A percentile compares a stretch with the other conserved stretches of the same genome.
Evolutionary conservation across 108 stramenopile species (phyloP).

Genomic region (Hondaea fermentalgiana): DNA sequence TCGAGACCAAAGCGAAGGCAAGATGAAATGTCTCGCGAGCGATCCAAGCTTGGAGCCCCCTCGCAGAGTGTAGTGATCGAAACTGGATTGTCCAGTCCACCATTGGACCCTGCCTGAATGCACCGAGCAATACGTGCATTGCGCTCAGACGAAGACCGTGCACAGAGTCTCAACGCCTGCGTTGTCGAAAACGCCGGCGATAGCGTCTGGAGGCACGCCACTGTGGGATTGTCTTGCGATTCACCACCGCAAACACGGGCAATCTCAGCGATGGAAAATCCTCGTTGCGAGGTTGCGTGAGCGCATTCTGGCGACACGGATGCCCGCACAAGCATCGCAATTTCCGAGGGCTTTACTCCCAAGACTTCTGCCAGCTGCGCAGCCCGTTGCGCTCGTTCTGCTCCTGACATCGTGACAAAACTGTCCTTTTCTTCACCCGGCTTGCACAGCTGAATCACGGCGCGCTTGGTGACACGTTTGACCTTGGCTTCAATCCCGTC

Average conservation of each 20-base stretch:
- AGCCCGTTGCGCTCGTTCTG: not conserved
- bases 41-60: not conserved
- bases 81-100: not conserved
- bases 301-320: not conserved
- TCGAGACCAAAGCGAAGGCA: not conserved
- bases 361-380: not conserved
- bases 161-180: not conserved
- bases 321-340: not conserved
- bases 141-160: not conserved
- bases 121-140: not conserved
- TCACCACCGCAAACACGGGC: not conserved
- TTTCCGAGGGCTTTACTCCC: not conserved
- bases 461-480: not conserved
- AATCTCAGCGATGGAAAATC: not conserved
- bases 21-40: not conserved
- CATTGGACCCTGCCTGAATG: not conserved
- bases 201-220: not conserved
- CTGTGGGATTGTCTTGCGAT: not conserved
- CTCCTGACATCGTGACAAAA: not conserved
- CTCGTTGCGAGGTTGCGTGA: not conserved
- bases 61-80: not conserved
- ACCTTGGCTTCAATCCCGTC: not conserved
- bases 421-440: not conserved
- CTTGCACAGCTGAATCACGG: not conserved
- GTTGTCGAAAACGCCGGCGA: not conserved